phyloP scores from a whole-genome alignment of 176 grass and related monocot genomes.

The Carex littledalei region DNA sequence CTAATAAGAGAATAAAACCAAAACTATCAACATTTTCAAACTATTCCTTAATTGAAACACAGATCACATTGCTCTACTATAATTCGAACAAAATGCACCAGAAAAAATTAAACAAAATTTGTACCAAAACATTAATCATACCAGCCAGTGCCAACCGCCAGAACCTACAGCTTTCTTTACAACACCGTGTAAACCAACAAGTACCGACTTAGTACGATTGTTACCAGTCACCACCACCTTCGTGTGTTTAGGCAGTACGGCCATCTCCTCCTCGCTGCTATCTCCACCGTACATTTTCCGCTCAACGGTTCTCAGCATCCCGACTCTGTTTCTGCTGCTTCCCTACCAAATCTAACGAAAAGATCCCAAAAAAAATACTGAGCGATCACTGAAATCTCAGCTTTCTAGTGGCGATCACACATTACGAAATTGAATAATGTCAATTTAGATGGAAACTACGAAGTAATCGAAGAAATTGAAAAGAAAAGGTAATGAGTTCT shows the following conservation, averaged over 20 bases:
- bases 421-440: conserved; percentile 7
- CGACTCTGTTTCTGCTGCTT: neutral
- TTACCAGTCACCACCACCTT: conserved; percentile 76
- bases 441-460: neutral
- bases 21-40: neutral
- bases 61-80: neutral
- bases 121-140: conserved; percentile 24
- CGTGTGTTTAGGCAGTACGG: conserved; percentile 59
- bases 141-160: conserved; percentile 77
- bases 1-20: neutral
- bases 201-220: conserved; percentile 67
- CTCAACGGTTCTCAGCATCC: conserved; percentile 5
- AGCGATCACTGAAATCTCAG: neutral
- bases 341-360: conserved; percentile 3
- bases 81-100: neutral
- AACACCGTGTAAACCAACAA: conserved; percentile 53
- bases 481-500: neutral
- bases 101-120: neutral
- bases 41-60: neutral
- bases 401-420: neutral
- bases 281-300: conserved; percentile 36
- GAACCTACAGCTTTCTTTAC: conserved; percentile 72
- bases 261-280: conserved; percentile 52
- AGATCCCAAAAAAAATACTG: neutral
- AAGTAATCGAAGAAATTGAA: neutral